Evolutionary conservation across 1,284 basidiomycete genomes (phyloP), one percentile per base, ranked within the genome.

Genomic region (Xerocomus minutiporus): DNA sequence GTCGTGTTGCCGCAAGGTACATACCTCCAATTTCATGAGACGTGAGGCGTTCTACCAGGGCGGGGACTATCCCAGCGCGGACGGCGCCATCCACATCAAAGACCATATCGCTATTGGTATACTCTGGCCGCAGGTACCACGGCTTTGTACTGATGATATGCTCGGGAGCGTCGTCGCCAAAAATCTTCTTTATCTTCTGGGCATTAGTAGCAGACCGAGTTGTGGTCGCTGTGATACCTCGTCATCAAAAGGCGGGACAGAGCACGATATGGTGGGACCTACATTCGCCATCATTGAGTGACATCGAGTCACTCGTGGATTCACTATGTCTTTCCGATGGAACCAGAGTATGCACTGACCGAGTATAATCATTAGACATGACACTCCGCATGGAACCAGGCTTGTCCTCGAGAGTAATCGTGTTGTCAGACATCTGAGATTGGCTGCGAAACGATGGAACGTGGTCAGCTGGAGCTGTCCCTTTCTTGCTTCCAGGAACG

Each of bases 21-120:
- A 65, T 61, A 91, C 91, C 89, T 53, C 81, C 81, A 64, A 83
- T 81, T 58, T 92, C 90, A 68, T 99, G 96, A 32, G 91, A 86
- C 2, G 96, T 98, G 53, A 98, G 74, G 6, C 92, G 82, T 64
- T 94, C 93, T 5, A 98, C 84, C 8, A 98, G 75, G 3, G 93
- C 92, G 13, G 81, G 73, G 11, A 96, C 77, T 1, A 94, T 95
- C 1, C 93, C 96, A 25, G 91, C 96, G 52, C 88, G 84, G 52
- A 98, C 87, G 53, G 80, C 77, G 36, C 87, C 86, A 64, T 93
- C 91, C 4, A 86, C 79, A 61, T 93, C 90, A 61, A 97, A 83
- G 57, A 91, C 69, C 59, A 97, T 89, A 59, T 97, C 93, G 12
- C 80, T 79, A 45, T 86, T 81, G 51, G 79, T 81, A 67, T 91